Percentiles rank a stretch among this genome's conserved stretches.
phyloP scores from a whole-genome alignment of 1,139 yeast species.

The Lodderomyces beijingensis region DNA sequence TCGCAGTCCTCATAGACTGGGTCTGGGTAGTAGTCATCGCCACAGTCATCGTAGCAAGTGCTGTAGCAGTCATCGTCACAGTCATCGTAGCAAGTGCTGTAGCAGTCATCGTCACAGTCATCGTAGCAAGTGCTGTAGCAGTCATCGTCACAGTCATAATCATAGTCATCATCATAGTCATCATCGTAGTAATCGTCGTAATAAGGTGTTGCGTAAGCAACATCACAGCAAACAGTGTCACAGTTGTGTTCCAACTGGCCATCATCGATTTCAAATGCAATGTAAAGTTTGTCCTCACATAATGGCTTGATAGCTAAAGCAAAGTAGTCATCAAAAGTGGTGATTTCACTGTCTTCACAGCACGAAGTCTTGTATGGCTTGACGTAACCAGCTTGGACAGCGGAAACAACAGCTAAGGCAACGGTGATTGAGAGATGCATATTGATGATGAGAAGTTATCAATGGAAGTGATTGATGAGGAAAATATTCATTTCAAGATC shows the following conservation, averaged over 20 bases:
- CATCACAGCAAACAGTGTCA: conserved; percentile 2
- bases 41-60: no score
- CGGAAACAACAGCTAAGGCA: conserved; percentile 6
- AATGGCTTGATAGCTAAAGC: conserved; percentile 9
- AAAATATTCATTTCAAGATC: no score
- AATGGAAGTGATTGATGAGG: not conserved
- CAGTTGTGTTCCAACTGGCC: conserved; percentile 9
- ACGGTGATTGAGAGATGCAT: conserved; percentile 3
- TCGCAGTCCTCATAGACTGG: conserved; percentile 2
- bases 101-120: no score
- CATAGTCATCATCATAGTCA: no score
- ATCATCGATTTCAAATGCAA: conserved; percentile 7
- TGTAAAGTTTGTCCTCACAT: conserved; percentile 2
- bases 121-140: no score
- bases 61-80: no score
- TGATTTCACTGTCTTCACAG: conserved; percentile 4
- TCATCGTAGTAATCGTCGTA: no score
- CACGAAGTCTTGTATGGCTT: not conserved
- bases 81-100: no score
- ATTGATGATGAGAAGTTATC: conserved; percentile 4
- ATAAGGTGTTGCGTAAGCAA: conserved; percentile 1
- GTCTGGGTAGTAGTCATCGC: no score
- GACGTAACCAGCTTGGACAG: conserved; percentile 7
- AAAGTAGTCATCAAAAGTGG: conserved; percentile 7
- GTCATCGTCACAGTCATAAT: no score